Conservation (phyloP, 768 basidiomycete species). For the Mrakia gelida region DNA sequence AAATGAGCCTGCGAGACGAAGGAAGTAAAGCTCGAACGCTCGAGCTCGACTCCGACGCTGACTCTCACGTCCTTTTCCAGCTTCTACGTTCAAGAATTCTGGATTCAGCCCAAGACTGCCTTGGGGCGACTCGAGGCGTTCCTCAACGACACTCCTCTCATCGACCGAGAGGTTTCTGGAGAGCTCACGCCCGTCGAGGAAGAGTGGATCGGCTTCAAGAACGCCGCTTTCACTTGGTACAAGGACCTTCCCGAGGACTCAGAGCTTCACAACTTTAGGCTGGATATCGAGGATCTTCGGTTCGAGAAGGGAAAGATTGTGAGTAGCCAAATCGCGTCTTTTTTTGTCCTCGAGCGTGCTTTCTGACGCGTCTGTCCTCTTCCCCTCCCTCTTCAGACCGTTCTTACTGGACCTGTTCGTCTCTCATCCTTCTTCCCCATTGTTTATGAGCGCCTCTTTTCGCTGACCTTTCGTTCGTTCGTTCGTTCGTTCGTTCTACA, state of each 20-base stretch:
- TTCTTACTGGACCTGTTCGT: conserved; percentile 24
- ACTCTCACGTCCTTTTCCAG: not conserved
- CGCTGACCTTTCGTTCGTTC: too few relatives aligned
- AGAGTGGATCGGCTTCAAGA: conserved; percentile 39
- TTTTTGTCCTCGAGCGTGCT: not conserved
- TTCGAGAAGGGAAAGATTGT: conserved; percentile 45
- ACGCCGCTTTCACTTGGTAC: conserved; percentile 43
- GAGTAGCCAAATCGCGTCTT: conserved; percentile 40
- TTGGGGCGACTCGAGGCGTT: conserved; percentile 57
- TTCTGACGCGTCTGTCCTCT: not conserved
- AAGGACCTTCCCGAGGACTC: not conserved
- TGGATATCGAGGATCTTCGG: conserved; percentile 42
- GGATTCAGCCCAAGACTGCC: conserved; percentile 43
- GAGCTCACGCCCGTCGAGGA: conserved; percentile 24
- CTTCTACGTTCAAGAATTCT: conserved; percentile 16
- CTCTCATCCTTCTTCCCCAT: too few relatives aligned
- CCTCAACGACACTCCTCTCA: conserved; percentile 45
- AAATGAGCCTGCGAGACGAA: too few relatives aligned
- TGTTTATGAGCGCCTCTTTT: too few relatives aligned
- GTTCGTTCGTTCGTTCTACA: too few relatives aligned
- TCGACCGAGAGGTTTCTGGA: conserved; percentile 35
- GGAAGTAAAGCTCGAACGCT: not conserved
- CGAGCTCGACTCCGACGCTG: not conserved
- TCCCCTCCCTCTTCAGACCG: not conserved
- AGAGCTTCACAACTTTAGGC: conserved; percentile 38